Base-by-base conservation (phyloP, 371 early-diverging fungal species). In the Mucor racemosus region DNA sequence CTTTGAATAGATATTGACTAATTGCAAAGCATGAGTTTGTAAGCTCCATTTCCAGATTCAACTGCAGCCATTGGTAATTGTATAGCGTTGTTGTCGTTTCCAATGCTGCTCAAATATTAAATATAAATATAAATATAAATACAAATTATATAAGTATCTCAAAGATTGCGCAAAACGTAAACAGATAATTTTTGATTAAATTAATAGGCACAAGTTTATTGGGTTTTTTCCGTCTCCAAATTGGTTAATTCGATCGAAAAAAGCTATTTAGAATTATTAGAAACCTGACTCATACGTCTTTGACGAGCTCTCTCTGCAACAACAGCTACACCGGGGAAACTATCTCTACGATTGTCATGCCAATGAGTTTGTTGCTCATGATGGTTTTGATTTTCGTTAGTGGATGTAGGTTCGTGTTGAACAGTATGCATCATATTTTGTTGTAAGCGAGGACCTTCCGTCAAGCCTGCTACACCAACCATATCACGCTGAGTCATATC, bases 391-490 rank as follows among this genome's bases (percentile, higher is more conserved):
- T 7, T 15, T 5, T 34, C 19, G 6, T 0, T 35, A 33, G n/a
- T 6, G 6, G 36, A 1, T 11, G 40, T 17, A 21, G 68, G 48
- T n/a, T 58, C 36, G 17, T 61, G 64, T n/a, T 46, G 31, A 14
- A 61, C 54, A 35, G 17, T n/a, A 36, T 64, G 65, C 38, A 77
- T 50, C 42, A 67, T 42, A 33, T 74, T 41, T 11, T 76, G 78
- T 17, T 74, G 80, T 5, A 74, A 35, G 10, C 44, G 44, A 19
- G 73, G 57, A 13, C 72, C 68, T 6, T 72, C 54, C n/a, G 69
- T 38, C 8, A 74, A 26, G 7, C 75, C 75, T 17, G 66, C 74
- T 1, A 67, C 64, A 34, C 76, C 78, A 2, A 76, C 73, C 63
- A 74, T 65, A 31, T 78, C 75, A 7, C 67, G 73, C 21, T 70